Conservation (phyloP, 768 basidiomycete species). For the Mycena crocata region DNA sequence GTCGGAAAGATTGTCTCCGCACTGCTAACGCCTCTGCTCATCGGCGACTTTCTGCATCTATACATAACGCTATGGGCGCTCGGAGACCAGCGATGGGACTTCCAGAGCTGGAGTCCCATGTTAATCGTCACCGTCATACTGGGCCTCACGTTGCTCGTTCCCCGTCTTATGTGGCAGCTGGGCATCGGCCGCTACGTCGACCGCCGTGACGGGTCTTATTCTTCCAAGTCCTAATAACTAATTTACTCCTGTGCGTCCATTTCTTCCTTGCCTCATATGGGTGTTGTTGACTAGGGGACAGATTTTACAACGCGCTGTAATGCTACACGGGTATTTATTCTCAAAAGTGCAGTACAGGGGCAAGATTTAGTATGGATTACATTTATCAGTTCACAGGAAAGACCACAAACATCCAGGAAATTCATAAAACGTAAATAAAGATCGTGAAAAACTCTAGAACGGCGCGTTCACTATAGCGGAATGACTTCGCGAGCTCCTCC, state of each 20-base stretch:
- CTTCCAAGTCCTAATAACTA: slow-evolving; percentile 27
- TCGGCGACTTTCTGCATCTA: slow-evolving; percentile 77
- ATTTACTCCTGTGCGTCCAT: not conserved
- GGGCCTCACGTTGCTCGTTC: slow-evolving; percentile 74
- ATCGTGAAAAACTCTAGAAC: slow-evolving; percentile 52
- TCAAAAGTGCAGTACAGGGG: slow-evolving; percentile 27
- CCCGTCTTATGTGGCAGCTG: slow-evolving; percentile 79
- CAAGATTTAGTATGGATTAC: slow-evolving; percentile 32
- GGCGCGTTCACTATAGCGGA: slow-evolving; percentile 80
- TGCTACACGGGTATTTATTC: slow-evolving; percentile 31
- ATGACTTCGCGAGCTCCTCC: slow-evolving; percentile 54
- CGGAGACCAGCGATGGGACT: slow-evolving; percentile 75
- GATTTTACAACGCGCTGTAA: slow-evolving; percentile 10
- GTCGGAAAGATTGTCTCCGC: slow-evolving; percentile 65
- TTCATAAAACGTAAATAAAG: slow-evolving; percentile 33
- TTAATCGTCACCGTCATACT: slow-evolving; percentile 74
- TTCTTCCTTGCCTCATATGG: not conserved
- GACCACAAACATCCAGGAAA: slow-evolving; percentile 33
- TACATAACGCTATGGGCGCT: slow-evolving; percentile 79
- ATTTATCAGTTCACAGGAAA: slow-evolving; percentile 26
- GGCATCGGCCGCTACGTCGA: slow-evolving; percentile 82
- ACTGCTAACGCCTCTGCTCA: slow-evolving; percentile 73
- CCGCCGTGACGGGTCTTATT: slow-evolving; percentile 60
- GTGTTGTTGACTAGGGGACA: not conserved
- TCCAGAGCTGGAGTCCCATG: slow-evolving; percentile 74